phyloP scores from a whole-genome alignment of 1,139 yeast genomes.

The Lodderomyces metapsilosis region DNA sequence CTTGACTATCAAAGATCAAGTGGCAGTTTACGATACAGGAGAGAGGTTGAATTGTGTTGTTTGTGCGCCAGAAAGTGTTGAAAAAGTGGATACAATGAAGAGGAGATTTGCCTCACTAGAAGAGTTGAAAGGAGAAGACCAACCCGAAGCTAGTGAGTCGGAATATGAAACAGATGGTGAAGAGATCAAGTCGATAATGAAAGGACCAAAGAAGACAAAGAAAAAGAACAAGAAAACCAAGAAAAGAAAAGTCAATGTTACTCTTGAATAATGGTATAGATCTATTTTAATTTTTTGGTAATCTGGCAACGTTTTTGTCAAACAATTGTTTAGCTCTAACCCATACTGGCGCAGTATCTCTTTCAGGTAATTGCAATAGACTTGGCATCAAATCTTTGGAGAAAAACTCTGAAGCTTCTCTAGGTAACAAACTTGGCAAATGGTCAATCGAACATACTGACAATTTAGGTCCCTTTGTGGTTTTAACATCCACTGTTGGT shows the following conservation, averaged over 20 bases:
- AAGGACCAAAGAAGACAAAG: slow-evolving; percentile 42
- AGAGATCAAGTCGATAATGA: slow-evolving; percentile 46
- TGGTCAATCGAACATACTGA: slow-evolving; percentile 97
- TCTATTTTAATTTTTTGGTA: slow-evolving; percentile 17
- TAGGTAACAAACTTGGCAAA: slow-evolving; percentile 89
- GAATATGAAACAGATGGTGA: slow-evolving; percentile 68
- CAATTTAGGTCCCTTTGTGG: slow-evolving; percentile 77
- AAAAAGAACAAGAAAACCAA: slow-evolving; percentile 33
- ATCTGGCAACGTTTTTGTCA: slow-evolving; percentile 76
- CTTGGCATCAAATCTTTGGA: slow-evolving; percentile 86
- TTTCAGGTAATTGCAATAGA: slow-evolving; percentile 75
- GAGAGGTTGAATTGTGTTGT: slow-evolving; percentile 88
- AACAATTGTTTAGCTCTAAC: slow-evolving; percentile 79
- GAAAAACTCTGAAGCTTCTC: slow-evolving; percentile 94
- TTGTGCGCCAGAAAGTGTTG: slow-evolving; percentile 75
- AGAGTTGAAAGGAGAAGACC: slow-evolving; percentile 18
- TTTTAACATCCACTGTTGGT: slow-evolving; percentile 84
- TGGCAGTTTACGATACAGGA: slow-evolving; percentile 90
- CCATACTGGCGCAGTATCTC: slow-evolving; percentile 88
- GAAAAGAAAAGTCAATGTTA: slow-evolving; percentile 49
- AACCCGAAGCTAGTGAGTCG: slow-evolving; percentile 48
- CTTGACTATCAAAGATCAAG: slow-evolving; percentile 63
- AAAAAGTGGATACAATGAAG: slow-evolving; percentile 69
- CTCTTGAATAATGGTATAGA: slow-evolving; percentile 40
- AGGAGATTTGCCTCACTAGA: slow-evolving; percentile 51